phyloP scores from a whole-genome alignment of 257 asterid species.

The Petunia secreta region DNA sequence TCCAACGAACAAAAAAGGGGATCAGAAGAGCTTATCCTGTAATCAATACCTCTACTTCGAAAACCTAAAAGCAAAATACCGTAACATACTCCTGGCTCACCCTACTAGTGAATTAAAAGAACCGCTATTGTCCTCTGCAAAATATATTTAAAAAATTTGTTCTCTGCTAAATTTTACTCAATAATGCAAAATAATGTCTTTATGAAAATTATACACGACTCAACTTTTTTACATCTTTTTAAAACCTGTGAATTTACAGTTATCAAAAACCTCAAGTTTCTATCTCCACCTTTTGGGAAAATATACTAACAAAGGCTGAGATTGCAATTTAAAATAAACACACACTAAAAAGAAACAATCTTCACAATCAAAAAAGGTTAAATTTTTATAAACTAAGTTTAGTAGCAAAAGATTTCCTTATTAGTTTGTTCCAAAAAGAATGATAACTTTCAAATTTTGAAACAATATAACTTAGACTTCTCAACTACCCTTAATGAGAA shows the following conservation, averaged over 20 bases:
- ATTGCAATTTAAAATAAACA: background rate
- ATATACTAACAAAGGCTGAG: background rate
- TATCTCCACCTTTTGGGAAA: background rate
- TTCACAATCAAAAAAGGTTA: background rate
- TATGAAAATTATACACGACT: background rate
- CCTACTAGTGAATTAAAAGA: background rate
- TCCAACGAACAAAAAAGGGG: background rate
- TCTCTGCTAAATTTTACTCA: background rate
- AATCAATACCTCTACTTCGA: no score
- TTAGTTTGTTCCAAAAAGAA: no score
- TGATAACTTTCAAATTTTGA: no score
- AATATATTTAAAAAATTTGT: background rate
- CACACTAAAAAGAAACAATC: background rate
- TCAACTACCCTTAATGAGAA: no score
- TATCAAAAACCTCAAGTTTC: background rate
- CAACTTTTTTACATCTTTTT: background rate
- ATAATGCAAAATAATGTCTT: background rate
- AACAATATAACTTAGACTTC: no score
- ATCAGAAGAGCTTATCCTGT: background rate
- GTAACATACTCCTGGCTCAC: background rate
- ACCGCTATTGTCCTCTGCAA: background rate
- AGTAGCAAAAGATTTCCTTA: background rate
- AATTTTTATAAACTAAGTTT: background rate
- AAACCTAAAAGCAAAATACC: background rate
- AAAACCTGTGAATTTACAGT: slow-evolving; percentile 1